Evolutionary conservation across 176 grass and related monocot genomes (phyloP), one percentile per base, ranked within the genome.

Genomic region (Oryza meridionalis): DNA sequence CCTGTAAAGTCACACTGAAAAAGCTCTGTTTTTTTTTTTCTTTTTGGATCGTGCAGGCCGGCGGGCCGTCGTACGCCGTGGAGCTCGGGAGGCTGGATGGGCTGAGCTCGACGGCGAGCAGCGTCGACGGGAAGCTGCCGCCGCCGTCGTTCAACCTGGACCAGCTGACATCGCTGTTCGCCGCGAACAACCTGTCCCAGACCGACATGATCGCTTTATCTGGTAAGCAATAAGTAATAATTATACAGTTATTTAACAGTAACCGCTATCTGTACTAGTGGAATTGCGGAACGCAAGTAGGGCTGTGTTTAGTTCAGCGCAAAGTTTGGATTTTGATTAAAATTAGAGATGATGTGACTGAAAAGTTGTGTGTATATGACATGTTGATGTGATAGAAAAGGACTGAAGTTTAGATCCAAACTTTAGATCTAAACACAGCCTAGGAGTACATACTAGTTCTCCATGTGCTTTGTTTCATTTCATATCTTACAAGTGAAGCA

Each of bases 41-140:
- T 43, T 67, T 21, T 76, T 0, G 45, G 22, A 51, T 17, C 11
- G 26, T 32, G 86, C 47, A 98, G 96, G 75, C 92, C 25, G 96
- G 91, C 24, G 91, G 91, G 65, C 96, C 92, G 51, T 80, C 89
- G 62, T 98, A 95, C 77, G 55, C 78, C 4, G 92, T 98, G 76
- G 96, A 95, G 81, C 75, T 98, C 42, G 96, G 95, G 29, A 77
- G 96, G 77, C 29, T 95, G 87, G 91, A 98, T 37, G 96, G 96
- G 73, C 89, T 98, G 82, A 89, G 87, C 37, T 98, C 96, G n/a
- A 85, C 85, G 65, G 77, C 92, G 33, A 88, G 44, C 45, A 86
- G 82, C 46, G 91, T 93, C 4, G 81, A 89, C 49, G 92, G 95
- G 68, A 98, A 71, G 45, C 84, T 98, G 82, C 95, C 92, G 49